Evolutionary conservation across 768 basidiomycete species (phyloP), one percentile per base, ranked within the genome.

Genomic region (Pleurotus pulmonarius): DNA sequence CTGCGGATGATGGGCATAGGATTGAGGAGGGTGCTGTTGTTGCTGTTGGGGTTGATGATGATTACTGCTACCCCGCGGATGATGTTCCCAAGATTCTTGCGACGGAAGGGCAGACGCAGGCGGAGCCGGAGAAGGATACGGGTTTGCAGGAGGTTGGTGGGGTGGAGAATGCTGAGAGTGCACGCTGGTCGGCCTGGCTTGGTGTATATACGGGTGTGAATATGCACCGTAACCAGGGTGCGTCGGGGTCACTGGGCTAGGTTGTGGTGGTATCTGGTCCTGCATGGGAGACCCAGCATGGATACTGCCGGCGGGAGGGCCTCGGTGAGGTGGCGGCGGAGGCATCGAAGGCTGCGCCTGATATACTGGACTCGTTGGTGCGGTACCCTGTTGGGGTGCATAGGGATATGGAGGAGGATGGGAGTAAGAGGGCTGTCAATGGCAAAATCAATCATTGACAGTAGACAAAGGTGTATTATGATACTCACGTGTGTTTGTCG

Each of bases 401-500:
- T 53, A 53, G 11, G 39, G 16, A 24, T n/a, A 40, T 16, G 51
- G 22, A 1, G 34, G 51, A 20, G 51, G n/a, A 47, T 16, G 46
- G 16, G 18, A 15, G 37, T 53, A 53, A 12, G 38, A 39, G 12
- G 51, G 34, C 39, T 53, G 26, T 41, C 41, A 20, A 34, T 34
- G 48, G 20, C 25, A 49, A 26, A 18, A 7, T n/a, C 20, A 26
- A 26, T 25, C 11, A 34, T 15, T 18, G 4, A 15, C 48, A 1
- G 25, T 18, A 16, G 47, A 37, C 26, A 58, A 24, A n/a, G 15
- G 15, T 15, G 46, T 55, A 57, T 41, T 37, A 20, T 46, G 55
- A 60, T 15, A 69, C 74, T 73, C 77, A 83, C 81, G 73, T 82
- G 79, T 66, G 75, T 68, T 44, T 75, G 69, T 60, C 81, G 81